A percentile compares a stretch with the other conserved stretches of the same genome.
Evolutionary conservation across 192 early-diverging fungal genomes (phyloP).

Genomic region (Backusella tarrabulga): DNA sequence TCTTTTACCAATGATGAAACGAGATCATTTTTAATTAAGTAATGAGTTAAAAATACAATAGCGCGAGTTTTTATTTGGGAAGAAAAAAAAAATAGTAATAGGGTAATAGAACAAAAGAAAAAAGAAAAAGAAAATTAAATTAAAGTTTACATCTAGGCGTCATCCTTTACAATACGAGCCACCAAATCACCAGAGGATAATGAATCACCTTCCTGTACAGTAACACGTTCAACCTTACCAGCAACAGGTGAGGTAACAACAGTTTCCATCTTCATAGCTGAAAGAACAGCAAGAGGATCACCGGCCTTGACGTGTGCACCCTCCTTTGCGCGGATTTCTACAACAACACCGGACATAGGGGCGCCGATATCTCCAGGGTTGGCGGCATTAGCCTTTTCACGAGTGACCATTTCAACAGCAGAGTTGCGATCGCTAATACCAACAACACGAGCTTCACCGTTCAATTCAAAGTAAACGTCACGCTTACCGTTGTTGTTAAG

Average conservation of each 20-base stretch:
- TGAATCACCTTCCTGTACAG: constrained; percentile 73
- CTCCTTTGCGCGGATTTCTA: constrained; percentile 85
- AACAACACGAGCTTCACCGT: constrained; percentile 91
- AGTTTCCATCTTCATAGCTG: constrained; percentile 99
- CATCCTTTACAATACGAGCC: constrained; percentile 59
- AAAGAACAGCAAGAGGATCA: constrained; percentile 87
- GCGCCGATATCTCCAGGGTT: constrained; percentile 85
- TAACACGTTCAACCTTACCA: constrained; percentile 72
- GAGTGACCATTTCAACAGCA: constrained; percentile 61
- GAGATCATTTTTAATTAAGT: background rate
- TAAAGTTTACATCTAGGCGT: constrained; percentile 16
- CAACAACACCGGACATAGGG: constrained; percentile 95
- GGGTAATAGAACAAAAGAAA: constrained; percentile 2
- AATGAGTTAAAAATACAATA: constrained; percentile 7
- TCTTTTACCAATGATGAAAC: constrained; percentile 4
- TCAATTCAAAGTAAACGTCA: constrained; percentile 96
- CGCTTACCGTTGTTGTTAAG: constrained; percentile 74
- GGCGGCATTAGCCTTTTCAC: constrained; percentile 72
- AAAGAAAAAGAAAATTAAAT: background rate
- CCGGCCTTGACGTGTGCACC: constrained; percentile 85
- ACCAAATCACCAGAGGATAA: constrained; percentile 85
- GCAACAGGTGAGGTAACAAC: constrained; percentile 79
- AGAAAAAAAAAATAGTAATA: background rate
- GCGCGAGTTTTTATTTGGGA: background rate
- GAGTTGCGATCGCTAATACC: constrained; percentile 66